phyloP scores from a whole-genome alignment of 1,284 basidiomycete genomes.

The Puccinia novopanici region DNA sequence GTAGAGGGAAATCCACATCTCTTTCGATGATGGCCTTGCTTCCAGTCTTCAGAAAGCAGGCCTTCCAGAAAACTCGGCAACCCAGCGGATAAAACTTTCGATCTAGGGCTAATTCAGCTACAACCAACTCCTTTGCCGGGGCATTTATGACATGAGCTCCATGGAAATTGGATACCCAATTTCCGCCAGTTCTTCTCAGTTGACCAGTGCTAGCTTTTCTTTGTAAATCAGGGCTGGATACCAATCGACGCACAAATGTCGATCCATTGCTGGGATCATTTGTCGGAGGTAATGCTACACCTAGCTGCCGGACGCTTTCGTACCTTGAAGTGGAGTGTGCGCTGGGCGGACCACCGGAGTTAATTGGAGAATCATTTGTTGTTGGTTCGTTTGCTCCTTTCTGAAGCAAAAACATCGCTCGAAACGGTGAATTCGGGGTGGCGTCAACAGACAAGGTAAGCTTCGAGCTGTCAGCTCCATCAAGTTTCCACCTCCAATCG shows the following conservation, averaged over 20 bases:
- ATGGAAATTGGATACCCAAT: conserved; percentile 56
- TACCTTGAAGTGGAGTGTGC: conserved; percentile 29
- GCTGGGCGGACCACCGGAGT: conserved; percentile 1
- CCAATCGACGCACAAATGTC: conserved; percentile 37
- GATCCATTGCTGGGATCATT: not conserved
- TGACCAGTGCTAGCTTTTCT: conserved; percentile 55
- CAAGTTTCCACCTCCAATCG: conserved; percentile 51
- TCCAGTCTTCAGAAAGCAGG: conserved; percentile 26
- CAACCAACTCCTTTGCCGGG: conserved; percentile 64
- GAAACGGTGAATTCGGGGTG: conserved; percentile 14
- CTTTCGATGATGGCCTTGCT: conserved; percentile 34
- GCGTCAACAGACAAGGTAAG: conserved; percentile 30
- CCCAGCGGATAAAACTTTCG: conserved; percentile 72
- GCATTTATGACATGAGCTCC: conserved; percentile 56
- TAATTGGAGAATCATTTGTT: conserved; percentile 4
- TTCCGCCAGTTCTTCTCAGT: conserved; percentile 54
- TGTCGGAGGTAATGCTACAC: conserved; percentile 3
- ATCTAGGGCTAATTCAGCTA: conserved; percentile 73
- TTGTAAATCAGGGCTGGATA: conserved; percentile 54
- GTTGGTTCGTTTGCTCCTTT: conserved; percentile 35
- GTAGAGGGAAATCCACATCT: conserved; percentile 52
- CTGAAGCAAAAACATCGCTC: conserved; percentile 29
- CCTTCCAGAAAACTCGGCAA: conserved; percentile 64
- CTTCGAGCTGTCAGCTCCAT: conserved; percentile 1
- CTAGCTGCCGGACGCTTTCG: conserved; percentile 22